Percentiles rank a stretch among this genome's conserved stretches.
Evolutionary conservation across 345 rosid genomes (phyloP).

Genomic region (Brassica incana): DNA sequence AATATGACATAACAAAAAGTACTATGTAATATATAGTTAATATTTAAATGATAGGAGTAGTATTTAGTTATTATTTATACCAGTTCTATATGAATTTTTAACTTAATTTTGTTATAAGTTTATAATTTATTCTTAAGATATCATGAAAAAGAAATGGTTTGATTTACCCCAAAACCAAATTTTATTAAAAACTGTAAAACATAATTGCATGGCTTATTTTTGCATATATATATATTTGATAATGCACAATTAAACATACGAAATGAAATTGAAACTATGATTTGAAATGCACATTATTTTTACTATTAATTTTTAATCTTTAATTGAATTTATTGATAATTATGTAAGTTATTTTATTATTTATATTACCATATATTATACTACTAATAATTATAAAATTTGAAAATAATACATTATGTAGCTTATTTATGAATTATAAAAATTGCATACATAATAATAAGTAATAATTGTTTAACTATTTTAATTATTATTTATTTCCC

Average conservation of each 20-base stretch:
- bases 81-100: neutral
- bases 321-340: neutral
- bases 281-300: neutral
- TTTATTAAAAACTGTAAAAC: neutral
- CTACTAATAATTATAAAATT: too few species aligned
- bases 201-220: neutral
- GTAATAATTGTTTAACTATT: too few species aligned
- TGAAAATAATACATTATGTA: neutral
- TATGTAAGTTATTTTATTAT: neutral
- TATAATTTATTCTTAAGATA: neutral
- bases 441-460: neutral
- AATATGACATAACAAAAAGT: neutral
- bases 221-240: neutral
- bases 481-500: too few species aligned
- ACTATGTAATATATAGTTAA: neutral
- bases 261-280: neutral
- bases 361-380: too few species aligned
- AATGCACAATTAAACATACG: neutral
- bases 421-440: neutral
- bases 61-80: neutral
- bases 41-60: neutral
- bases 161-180: neutral
- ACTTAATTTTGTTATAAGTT: neutral
- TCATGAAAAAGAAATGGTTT: neutral
- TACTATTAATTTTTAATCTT: too few species aligned